Conservation (phyloP, 2,329 filamentous ascomycete species). For the Plenodomus lindquistii region DNA sequence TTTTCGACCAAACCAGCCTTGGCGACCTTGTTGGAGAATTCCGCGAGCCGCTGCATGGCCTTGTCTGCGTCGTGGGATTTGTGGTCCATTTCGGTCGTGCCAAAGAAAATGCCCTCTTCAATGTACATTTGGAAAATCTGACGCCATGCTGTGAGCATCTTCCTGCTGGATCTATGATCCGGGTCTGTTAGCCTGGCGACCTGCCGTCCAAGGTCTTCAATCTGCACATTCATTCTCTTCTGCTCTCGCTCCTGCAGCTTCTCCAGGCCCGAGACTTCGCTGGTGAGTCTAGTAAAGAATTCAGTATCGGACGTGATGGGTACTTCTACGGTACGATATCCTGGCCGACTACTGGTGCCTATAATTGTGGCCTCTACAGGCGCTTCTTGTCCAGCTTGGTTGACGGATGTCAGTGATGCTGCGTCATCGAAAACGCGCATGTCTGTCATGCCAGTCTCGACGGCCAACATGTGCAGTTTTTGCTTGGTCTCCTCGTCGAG, state of each 20-base stretch:
- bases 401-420: conserved; percentile 14
- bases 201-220: conserved; percentile 65
- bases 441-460: conserved; percentile 50
- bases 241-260: conserved; percentile 69
- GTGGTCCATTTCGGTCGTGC: conserved; percentile 71
- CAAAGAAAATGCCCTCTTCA: conserved; percentile 81
- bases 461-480: conserved; percentile 65
- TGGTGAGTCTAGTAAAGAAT: conserved; percentile 77
- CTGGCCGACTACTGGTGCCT: conserved; percentile 12
- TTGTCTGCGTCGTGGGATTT: conserved; percentile 67
- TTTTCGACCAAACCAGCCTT: conserved; percentile 60
- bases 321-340: conserved; percentile 65
- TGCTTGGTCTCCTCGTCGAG: conserved; percentile 67
- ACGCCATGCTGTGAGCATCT: conserved; percentile 75
- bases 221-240: conserved; percentile 63
- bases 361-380: background rate
- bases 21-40: conserved; percentile 71
- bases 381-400: background rate
- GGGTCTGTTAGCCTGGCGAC: conserved; percentile 69
- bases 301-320: conserved; percentile 76
- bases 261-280: conserved; percentile 71
- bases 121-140: conserved; percentile 81
- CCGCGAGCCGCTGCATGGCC: conserved; percentile 69
- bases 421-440: conserved; percentile 39
- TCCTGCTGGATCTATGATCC: conserved; percentile 61